A percentile compares a stretch with the other conserved stretches of the same genome.
Evolutionary conservation across 129 eudicot genomes (phyloP).

Genomic region (Arctium minus): DNA sequence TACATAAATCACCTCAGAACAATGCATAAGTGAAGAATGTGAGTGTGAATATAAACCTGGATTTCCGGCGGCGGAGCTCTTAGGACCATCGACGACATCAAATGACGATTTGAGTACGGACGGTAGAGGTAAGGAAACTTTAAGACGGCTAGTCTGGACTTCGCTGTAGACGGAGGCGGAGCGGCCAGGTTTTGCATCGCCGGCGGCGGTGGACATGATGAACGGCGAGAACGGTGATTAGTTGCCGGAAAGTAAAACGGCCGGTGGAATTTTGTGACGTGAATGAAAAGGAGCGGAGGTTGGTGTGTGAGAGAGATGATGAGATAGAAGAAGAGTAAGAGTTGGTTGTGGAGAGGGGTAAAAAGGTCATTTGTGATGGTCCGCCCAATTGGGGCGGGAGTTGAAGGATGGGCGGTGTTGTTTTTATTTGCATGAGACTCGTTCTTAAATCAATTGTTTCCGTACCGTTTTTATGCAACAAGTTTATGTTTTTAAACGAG

Average conservation of each 20-base stretch:
- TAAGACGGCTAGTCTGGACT: slow-evolving; percentile 61
- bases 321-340: slow-evolving; percentile 4
- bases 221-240: background rate
- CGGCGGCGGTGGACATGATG: slow-evolving; percentile 19
- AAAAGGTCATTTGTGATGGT: slow-evolving; percentile 12
- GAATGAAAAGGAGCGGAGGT: background rate
- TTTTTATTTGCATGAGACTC: slow-evolving; percentile 26
- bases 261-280: background rate
- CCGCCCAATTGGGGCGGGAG: slow-evolving; percentile 8
- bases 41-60: slow-evolving; percentile 45
- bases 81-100: slow-evolving; percentile 67
- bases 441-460: slow-evolving; percentile 10
- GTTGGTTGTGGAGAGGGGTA: slow-evolving; percentile 12
- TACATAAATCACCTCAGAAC: background rate
- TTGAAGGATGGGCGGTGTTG: background rate
- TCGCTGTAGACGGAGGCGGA: slow-evolving; percentile 55
- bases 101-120: slow-evolving; percentile 56
- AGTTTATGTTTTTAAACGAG: background rate
- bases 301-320: slow-evolving; percentile 5
- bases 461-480: background rate
- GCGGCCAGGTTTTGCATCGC: slow-evolving; percentile 33
- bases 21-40: background rate
- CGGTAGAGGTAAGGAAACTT: slow-evolving; percentile 59
- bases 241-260: slow-evolving; percentile 1
- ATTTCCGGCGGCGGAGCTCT: slow-evolving; percentile 77